Conservation (phyloP, 768 basidiomycete genomes). For the Candolleomyces aberdarensis region DNA sequence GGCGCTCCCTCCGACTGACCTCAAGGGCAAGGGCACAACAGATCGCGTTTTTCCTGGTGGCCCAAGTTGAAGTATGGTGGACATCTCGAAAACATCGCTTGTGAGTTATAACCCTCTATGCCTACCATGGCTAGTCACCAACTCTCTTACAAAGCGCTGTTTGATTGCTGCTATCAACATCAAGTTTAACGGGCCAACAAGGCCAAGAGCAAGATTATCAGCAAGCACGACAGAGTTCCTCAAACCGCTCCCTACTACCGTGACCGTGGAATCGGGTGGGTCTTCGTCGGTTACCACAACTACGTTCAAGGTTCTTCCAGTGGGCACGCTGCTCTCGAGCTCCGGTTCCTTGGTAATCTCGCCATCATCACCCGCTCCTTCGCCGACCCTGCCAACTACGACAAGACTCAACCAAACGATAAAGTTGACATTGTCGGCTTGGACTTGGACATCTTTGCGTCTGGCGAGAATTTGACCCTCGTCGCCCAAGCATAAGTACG, state of each 20-base stretch:
- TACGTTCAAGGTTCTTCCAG: conserved; percentile 98
- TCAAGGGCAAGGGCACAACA: conserved; percentile 96
- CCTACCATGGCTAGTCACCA: conserved; percentile 3
- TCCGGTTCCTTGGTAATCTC: conserved; percentile 90
- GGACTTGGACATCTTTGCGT: conserved; percentile 83
- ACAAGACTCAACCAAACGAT: conserved; percentile 85
- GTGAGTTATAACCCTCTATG: too few species aligned
- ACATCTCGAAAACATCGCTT: conserved; percentile 96
- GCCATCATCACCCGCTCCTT: conserved; percentile 97
- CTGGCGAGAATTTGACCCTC: conserved; percentile 88
- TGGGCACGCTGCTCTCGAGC: conserved; percentile 96
- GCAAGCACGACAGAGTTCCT: conserved; percentile 84
- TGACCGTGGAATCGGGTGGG: conserved; percentile 89
- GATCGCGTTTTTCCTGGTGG: conserved; percentile 98
- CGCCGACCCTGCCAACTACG: conserved; percentile 93
- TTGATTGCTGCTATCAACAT: conserved; percentile 96
- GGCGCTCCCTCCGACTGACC: conserved; percentile 87
- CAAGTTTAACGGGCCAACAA: conserved; percentile 95
- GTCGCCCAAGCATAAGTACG: conserved; percentile 82
- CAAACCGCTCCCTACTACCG: conserved; percentile 86
- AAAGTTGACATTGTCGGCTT: conserved; percentile 87
- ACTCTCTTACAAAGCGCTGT: conserved; percentile 71
- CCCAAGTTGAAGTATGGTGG: conserved; percentile 99
- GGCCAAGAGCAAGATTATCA: conserved; percentile 86
- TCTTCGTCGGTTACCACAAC: conserved; percentile 93